phyloP scores from a whole-genome alignment of 2,329 filamentous ascomycete genomes.

The Paracamarosporium sp. region DNA sequence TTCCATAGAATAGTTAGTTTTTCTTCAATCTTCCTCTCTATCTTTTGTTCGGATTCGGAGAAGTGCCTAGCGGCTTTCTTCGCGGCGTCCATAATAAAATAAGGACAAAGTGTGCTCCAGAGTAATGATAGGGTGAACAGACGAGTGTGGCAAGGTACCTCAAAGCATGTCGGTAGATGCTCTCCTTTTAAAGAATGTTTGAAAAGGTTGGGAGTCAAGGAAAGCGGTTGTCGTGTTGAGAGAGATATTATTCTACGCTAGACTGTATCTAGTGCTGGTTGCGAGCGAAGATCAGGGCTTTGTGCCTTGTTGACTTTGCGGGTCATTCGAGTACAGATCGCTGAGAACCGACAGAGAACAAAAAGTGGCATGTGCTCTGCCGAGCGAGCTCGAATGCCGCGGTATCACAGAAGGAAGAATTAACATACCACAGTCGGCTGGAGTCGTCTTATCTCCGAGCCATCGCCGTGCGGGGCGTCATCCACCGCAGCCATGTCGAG shows the following conservation, averaged over 20 bases:
- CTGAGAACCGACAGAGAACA: neutral
- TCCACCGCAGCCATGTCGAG: constrained; percentile 1
- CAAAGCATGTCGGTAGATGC: neutral
- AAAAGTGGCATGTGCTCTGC: neutral
- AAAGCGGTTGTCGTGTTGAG: neutral
- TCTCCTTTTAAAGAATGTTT: neutral
- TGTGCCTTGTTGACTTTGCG: neutral
- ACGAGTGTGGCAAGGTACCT: neutral
- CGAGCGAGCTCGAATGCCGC: neutral
- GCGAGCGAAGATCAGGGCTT: neutral
- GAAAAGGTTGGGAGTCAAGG: neutral
- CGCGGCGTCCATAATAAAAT: constrained; percentile 26
- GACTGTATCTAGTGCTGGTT: neutral
- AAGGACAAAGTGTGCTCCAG: neutral
- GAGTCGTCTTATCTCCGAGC: constrained; percentile 27
- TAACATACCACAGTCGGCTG: constrained; percentile 13
- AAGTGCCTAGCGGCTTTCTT: constrained; percentile 25
- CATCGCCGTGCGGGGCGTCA: constrained; percentile 34
- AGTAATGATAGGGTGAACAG: neutral
- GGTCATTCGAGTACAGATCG: neutral
- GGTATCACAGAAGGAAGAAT: neutral
- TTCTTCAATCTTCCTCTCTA: constrained; percentile 48
- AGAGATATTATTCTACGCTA: constrained; percentile 1
- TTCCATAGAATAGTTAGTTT: constrained; percentile 57
- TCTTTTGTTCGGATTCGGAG: constrained; percentile 26